These are phyloP conservation scores for Candida insectorum DNA, from an alignment of 805 yeast species.

Conservation along the genomic window DNA sequence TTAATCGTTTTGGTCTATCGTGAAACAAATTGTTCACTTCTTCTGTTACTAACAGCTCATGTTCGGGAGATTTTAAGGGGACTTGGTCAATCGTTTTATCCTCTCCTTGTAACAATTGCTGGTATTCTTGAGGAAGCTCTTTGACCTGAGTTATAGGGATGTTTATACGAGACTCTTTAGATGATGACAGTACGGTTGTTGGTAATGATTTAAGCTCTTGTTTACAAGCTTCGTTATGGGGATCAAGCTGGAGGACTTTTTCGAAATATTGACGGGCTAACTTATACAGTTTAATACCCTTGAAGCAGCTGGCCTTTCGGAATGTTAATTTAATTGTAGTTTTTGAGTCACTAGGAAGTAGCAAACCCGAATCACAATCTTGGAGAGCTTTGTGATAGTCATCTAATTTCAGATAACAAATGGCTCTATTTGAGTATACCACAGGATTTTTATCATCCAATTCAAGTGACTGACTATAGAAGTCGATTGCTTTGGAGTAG, in stretches of 20 bases:
- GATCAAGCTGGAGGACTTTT: slow-evolving; percentile 40
- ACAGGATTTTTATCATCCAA: slow-evolving; percentile 50
- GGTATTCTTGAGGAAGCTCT: slow-evolving; percentile 37
- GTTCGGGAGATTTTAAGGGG: slow-evolving; percentile 2
- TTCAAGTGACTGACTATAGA: slow-evolving; percentile 55
- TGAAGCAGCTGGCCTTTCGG: slow-evolving; percentile 45
- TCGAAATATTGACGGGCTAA: slow-evolving; percentile 28
- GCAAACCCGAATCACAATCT: slow-evolving; percentile 51
- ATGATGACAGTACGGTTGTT: background rate
- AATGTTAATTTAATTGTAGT: slow-evolving; percentile 48
- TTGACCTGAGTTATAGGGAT: slow-evolving; percentile 43
- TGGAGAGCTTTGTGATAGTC: slow-evolving; percentile 47
- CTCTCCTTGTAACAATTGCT: slow-evolving; percentile 3
- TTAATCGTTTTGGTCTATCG: background rate
- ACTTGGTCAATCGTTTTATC: background rate
- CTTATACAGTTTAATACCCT: slow-evolving; percentile 19
- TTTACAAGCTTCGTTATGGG: slow-evolving; percentile 35
- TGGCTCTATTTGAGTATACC: slow-evolving; percentile 65
- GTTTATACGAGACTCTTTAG: background rate
- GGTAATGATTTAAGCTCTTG: slow-evolving; percentile 24
- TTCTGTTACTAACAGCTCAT: slow-evolving; percentile 2
- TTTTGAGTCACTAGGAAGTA: slow-evolving; percentile 21
- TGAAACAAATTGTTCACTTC: slow-evolving; percentile 18
- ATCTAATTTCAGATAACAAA: slow-evolving; percentile 52
- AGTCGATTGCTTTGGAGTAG: slow-evolving; percentile 47